Base-by-base conservation (phyloP, 202 grass and related monocot genomes). In the Carex sylvatica region DNA sequence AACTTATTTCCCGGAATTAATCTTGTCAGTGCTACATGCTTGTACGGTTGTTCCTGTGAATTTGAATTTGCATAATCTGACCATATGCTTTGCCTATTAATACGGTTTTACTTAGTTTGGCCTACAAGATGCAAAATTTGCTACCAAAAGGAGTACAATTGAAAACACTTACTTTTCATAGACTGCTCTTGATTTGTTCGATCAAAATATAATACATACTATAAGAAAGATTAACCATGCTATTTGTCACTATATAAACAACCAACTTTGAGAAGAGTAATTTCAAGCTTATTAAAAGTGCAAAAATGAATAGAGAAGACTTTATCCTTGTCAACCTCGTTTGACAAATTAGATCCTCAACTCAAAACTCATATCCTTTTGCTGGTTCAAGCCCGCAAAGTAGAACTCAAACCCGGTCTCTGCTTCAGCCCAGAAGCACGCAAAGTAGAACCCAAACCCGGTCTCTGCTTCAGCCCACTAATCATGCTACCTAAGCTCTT, bases 391-490 rank as follows among this genome's bases (percentile, higher is more conserved):
- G 89, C 82, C 71, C 80, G 87, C 73, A 76, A 85, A 61, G 84
- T 90, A 75, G 90, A 81, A 71, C 24, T 83, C 18, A 92, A 79
- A 70, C 72, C 67, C 1, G 92, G 87, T 77, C 92, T 81, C 80
- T 98, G 95, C 77, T 93, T 98, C 84, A 90, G 78, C 13, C 91
- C 94, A 66, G 28, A 28, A 28, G 28, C 28, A 28, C 28, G 28
- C 72, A 75, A 85, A 61, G 84, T 90, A 74, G 90, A 81, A 71
- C 24, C 85, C 26, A 92, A 79, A 70, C 72, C 67, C 0, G 92
- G 87, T 77, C 92, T 81, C 83, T 98, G 95, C 77, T 93, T 98
- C 84, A 90, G 78, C 13, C 91, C 94, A 66, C 86, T 89, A 51
- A 87, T 83, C 46, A 86, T 62, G 16, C 61, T 83, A 4, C 84